Percentiles rank a stretch among this genome's conserved stretches.
Conservation (phyloP, 2,329 filamentous ascomycete genomes). For the Hymenoscyphus infarciens region DNA sequence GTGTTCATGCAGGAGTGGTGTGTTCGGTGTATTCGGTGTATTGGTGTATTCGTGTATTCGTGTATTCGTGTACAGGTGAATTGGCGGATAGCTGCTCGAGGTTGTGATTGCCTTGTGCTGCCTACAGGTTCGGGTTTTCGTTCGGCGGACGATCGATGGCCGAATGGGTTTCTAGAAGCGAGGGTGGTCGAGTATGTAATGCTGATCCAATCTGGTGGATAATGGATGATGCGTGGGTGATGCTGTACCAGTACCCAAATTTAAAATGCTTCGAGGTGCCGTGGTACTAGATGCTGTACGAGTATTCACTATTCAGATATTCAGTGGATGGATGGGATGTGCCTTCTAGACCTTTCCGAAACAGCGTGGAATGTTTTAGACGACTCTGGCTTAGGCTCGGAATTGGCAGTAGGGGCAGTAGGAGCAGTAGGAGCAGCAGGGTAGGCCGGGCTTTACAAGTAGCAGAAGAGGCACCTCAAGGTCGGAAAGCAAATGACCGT, state of each 20-base stretch:
- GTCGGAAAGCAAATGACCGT: too few species aligned
- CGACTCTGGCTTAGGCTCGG: neutral
- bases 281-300: neutral
- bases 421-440: too few species aligned
- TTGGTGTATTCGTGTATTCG: neutral
- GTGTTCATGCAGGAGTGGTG: slow-evolving; percentile 2
- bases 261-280: neutral
- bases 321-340: neutral
- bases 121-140: neutral
- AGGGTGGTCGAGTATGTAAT: neutral
- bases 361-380: neutral
- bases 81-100: slow-evolving; percentile 2
- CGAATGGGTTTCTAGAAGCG: neutral
- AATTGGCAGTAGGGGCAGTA: too few species aligned
- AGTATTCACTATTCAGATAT: too few species aligned
- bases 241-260: neutral
- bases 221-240: neutral
- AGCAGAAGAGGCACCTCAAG: neutral
- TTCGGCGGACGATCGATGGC: neutral
- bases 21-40: neutral
- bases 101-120: neutral
- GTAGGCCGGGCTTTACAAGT: too few species aligned
- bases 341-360: slow-evolving; percentile 3
- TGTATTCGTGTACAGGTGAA: neutral
- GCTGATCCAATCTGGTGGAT: slow-evolving; percentile 2